Conservation (phyloP, 129 eudicot genomes). For the Silybum marianum region DNA sequence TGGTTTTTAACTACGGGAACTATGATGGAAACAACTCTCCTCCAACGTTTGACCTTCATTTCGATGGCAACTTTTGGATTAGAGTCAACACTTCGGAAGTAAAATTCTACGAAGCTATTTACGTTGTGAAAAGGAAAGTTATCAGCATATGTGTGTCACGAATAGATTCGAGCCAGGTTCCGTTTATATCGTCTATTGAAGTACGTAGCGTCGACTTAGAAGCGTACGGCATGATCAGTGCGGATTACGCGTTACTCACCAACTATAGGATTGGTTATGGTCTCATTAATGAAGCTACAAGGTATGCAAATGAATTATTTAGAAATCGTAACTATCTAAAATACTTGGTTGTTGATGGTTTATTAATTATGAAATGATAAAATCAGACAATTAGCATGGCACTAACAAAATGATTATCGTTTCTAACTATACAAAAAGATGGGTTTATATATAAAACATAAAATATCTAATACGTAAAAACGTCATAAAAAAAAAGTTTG, state of each 20-base stretch:
- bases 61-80: conserved; percentile 67
- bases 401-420: too few species aligned
- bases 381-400: too few species aligned
- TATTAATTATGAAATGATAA: too few species aligned
- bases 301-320: conserved; percentile 33
- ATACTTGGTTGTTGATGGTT: too few species aligned
- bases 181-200: conserved; percentile 58
- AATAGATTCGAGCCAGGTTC: conserved; percentile 40
- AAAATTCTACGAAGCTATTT: conserved; percentile 42
- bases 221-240: conserved; percentile 32
- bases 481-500: too few species aligned
- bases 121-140: conserved; percentile 36
- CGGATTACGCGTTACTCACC: conserved; percentile 39
- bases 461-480: too few species aligned
- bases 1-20: conserved; percentile 71
- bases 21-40: conserved; percentile 58
- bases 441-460: too few species aligned
- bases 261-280: conserved; percentile 46
- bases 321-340: too few species aligned
- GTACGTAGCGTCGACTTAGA: conserved; percentile 42
- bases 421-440: too few species aligned
- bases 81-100: conserved; percentile 36
- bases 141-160: conserved; percentile 59
- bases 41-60: conserved; percentile 61
- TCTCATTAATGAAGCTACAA: conserved; percentile 15